phyloP scores from a whole-genome alignment of 2,329 filamentous ascomycete species.

The Phaeosphaeria sp. region DNA sequence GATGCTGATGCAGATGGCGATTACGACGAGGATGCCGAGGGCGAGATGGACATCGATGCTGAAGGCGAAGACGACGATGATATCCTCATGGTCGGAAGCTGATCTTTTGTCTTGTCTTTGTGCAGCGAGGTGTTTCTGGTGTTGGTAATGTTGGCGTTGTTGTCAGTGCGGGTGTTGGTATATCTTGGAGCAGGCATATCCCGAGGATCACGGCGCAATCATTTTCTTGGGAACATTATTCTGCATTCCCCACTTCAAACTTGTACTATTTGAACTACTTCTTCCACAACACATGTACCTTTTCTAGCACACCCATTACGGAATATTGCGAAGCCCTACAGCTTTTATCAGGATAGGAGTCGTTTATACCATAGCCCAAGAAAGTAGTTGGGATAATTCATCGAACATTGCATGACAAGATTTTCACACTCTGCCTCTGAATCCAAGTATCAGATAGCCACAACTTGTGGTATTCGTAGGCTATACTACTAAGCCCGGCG shows the following conservation, averaged over 20 bases:
- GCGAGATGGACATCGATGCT: constrained; percentile 30
- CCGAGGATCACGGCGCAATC: background rate
- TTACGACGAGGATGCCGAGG: constrained; percentile 33
- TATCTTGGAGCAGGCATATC: background rate
- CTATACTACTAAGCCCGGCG: background rate
- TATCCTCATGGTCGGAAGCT: constrained; percentile 30
- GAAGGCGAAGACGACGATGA: constrained; percentile 35
- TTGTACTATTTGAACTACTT: background rate
- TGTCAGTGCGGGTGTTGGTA: too few relatives aligned
- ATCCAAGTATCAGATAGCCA: too few relatives aligned
- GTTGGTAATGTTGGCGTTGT: background rate
- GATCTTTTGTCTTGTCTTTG: background rate
- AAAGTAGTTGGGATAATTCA: background rate
- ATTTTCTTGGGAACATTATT: background rate
- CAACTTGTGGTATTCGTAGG: too few relatives aligned
- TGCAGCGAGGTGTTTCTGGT: background rate
- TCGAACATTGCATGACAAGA: background rate
- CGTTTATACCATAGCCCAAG: background rate
- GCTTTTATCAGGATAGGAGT: background rate
- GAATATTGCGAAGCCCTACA: background rate
- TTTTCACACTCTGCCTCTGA: too few relatives aligned
- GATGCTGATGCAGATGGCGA: constrained; percentile 36
- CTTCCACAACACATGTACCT: background rate
- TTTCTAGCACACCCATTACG: background rate
- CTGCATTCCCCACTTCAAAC: background rate